phyloP scores from a whole-genome alignment of 2,329 filamentous ascomycete genomes.

The Parascedosporium putredinis region DNA sequence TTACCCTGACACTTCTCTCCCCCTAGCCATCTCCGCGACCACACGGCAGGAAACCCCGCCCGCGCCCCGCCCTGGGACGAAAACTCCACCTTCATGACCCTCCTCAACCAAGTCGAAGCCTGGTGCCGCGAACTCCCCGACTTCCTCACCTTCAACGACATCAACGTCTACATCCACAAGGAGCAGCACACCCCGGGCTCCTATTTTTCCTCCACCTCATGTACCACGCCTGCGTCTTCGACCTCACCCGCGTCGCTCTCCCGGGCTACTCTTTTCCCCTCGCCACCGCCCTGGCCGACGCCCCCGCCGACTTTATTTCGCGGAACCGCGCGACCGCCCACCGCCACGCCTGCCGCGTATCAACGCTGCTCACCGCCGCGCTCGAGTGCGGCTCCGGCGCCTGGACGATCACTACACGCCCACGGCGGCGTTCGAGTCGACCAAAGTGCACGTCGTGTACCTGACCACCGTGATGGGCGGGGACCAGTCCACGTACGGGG shows the following conservation, averaged over 20 bases:
- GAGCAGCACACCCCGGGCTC: slow-evolving; percentile 13
- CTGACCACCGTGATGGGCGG: slow-evolving; percentile 14
- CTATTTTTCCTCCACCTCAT: slow-evolving; percentile 17
- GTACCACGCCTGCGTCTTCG: slow-evolving; percentile 16
- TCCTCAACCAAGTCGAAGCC: slow-evolving; percentile 14
- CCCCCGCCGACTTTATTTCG: slow-evolving; percentile 12
- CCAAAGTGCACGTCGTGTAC: slow-evolving; percentile 19
- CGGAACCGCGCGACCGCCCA: slow-evolving; percentile 15
- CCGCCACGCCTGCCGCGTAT: slow-evolving; percentile 15
- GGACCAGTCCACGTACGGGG: slow-evolving; percentile 11
- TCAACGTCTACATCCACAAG: slow-evolving; percentile 15
- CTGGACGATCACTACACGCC: slow-evolving; percentile 17
- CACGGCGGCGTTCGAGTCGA: slow-evolving; percentile 16
- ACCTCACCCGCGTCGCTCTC: slow-evolving; percentile 16
- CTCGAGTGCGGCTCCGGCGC: slow-evolving; percentile 10
- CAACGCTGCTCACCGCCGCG: slow-evolving; percentile 13
- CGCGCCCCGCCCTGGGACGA: slow-evolving; percentile 12
- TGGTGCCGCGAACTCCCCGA: slow-evolving; percentile 14
- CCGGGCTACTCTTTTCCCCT: slow-evolving; percentile 18
- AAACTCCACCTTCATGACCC: slow-evolving; percentile 12
- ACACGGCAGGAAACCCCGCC: slow-evolving; percentile 12
- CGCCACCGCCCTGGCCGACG: slow-evolving; percentile 14
- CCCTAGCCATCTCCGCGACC: slow-evolving; percentile 10
- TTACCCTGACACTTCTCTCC: background rate
- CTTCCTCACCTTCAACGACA: slow-evolving; percentile 14